Evolutionary conservation across 2,329 filamentous ascomycete species (phyloP).

Genomic region (Diplodia scrobiculata): DNA sequence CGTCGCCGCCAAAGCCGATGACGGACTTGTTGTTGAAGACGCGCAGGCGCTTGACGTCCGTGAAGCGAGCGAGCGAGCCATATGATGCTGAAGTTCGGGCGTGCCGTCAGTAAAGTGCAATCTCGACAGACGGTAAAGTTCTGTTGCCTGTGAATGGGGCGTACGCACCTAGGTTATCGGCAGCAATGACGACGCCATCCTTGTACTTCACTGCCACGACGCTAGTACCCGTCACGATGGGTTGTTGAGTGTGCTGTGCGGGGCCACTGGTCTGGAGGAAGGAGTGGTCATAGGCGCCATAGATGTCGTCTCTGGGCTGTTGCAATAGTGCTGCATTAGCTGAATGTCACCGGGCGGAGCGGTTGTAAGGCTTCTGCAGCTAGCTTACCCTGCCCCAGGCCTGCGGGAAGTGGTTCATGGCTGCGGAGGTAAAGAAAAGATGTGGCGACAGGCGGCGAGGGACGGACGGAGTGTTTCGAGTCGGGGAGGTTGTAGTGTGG

Average conservation of each 20-base stretch:
- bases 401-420: slow-evolving; percentile 67
- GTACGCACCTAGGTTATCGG: slow-evolving; percentile 87
- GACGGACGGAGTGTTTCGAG: slow-evolving; percentile 31
- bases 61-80: slow-evolving; percentile 91
- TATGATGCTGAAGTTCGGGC: slow-evolving; percentile 75
- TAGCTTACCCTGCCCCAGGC: slow-evolving; percentile 65
- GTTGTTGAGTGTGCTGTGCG: slow-evolving; percentile 84
- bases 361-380: slow-evolving; percentile 26
- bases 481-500: slow-evolving; percentile 30
- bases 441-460: slow-evolving; percentile 15
- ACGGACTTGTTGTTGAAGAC: slow-evolving; percentile 81
- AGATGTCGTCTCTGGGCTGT: slow-evolving; percentile 95
- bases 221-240: slow-evolving; percentile 94
- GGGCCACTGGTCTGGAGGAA: slow-evolving; percentile 74
- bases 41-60: slow-evolving; percentile 91
- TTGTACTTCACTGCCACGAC: slow-evolving; percentile 95
- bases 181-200: slow-evolving; percentile 92
- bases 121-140: slow-evolving; percentile 14
- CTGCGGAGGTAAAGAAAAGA: slow-evolving; percentile 33
- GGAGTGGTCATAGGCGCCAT: slow-evolving; percentile 86
- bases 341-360: slow-evolving; percentile 10
- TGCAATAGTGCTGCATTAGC: slow-evolving; percentile 22
- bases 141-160: slow-evolving; percentile 1
- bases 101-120: neutral
- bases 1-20: slow-evolving; percentile 92